Conservation (phyloP, 2,329 filamentous ascomycete species). For the Botryotinia calthae region DNA sequence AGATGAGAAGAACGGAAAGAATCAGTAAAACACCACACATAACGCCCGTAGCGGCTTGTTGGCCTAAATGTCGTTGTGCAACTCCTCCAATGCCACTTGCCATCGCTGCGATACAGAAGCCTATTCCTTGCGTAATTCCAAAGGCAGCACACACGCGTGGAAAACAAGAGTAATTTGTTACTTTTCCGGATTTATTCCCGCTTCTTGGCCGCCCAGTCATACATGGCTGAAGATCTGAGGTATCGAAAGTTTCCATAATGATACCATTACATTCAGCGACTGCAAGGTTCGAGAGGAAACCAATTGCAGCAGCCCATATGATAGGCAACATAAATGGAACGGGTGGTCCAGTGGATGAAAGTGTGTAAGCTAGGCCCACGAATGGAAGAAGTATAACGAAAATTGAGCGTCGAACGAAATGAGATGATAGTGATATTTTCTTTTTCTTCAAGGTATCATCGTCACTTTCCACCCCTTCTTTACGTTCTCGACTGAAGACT, state of each 20-base stretch:
- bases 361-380: conserved; percentile 64
- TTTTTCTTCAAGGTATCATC: conserved; percentile 61
- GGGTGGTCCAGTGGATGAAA: conserved; percentile 61
- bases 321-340: conserved; percentile 62
- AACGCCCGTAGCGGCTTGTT: conserved; percentile 65
- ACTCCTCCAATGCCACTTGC: conserved; percentile 68
- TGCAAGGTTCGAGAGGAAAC: conserved; percentile 69
- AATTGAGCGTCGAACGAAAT: conserved; percentile 64
- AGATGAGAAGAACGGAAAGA: conserved; percentile 61
- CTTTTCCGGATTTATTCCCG: conserved; percentile 46
- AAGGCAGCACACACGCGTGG: conserved; percentile 71
- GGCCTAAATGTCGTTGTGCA: conserved; percentile 62
- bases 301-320: conserved; percentile 62
- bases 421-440: conserved; percentile 67
- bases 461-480: conserved; percentile 58
- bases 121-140: conserved; percentile 66
- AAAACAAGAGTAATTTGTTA: conserved; percentile 73
- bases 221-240: conserved; percentile 72
- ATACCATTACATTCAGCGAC: conserved; percentile 74
- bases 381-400: conserved; percentile 68
- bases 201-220: conserved; percentile 56
- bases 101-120: conserved; percentile 66
- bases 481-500: conserved; percentile 63
- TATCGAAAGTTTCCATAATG: conserved; percentile 79
- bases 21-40: conserved; percentile 65